Percentiles rank a stretch among this genome's conserved stretches.
Conservation (phyloP, 352 stramenopile species). For the Globisporangium megalacanthum region DNA sequence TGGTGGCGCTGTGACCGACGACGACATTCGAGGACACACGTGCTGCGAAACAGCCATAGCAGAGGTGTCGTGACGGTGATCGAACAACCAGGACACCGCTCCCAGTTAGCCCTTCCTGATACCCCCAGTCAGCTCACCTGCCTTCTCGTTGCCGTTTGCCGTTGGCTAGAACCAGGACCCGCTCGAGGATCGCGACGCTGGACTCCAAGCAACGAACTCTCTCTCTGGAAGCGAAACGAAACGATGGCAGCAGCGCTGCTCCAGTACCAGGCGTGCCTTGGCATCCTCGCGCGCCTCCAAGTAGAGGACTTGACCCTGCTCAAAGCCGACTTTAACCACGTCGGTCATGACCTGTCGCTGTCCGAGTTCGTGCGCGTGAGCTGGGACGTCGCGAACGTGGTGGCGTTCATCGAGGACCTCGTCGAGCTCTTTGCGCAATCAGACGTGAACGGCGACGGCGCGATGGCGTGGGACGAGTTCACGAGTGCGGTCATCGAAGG, state of each 20-base stretch:
- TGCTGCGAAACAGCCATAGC: too few species aligned
- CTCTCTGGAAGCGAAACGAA: neutral
- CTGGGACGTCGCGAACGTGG: conserved; percentile 47
- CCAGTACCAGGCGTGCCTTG: conserved; percentile 73
- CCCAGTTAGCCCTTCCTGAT: too few species aligned
- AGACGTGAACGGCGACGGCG: conserved; percentile 70
- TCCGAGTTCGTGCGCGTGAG: conserved; percentile 60
- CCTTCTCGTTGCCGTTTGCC: too few species aligned
- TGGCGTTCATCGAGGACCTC: conserved; percentile 69
- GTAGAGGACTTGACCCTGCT: conserved; percentile 58
- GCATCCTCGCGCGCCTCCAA: conserved; percentile 72
- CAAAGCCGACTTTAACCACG: conserved; percentile 63
- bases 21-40: neutral
- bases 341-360: conserved; percentile 45
- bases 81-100: too few species aligned
- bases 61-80: too few species aligned
- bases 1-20: neutral
- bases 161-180: too few species aligned
- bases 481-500: conserved; percentile 78
- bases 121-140: too few species aligned
- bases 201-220: too few species aligned
- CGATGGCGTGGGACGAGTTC: conserved; percentile 84
- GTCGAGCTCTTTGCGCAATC: conserved; percentile 72
- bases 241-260: conserved; percentile 50
- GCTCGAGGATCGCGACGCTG: too few species aligned